Evolutionary conservation across 2,329 filamentous ascomycete species (phyloP).

Genomic region (Aspergillus pseudotamarii): DNA sequence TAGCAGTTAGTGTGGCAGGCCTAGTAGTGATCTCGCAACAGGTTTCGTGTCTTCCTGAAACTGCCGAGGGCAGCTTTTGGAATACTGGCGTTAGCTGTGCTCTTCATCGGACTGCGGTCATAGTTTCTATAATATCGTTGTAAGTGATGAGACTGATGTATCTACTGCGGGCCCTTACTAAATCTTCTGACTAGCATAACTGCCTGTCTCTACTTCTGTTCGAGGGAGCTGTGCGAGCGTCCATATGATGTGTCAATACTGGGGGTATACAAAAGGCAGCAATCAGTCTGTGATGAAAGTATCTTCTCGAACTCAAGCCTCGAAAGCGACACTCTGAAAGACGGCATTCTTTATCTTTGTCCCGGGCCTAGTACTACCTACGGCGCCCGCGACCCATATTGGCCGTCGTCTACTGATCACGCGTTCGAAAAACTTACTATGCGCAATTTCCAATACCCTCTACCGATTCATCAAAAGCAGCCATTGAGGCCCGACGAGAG

Average conservation of each 20-base stretch:
- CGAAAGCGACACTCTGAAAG: slow-evolving; percentile 40
- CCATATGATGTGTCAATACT: slow-evolving; percentile 43
- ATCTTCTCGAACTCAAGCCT: slow-evolving; percentile 38
- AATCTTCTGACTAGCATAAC: slow-evolving; percentile 29
- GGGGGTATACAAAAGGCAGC: slow-evolving; percentile 34
- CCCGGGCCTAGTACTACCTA: slow-evolving; percentile 38
- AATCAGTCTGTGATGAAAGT: slow-evolving; percentile 29
- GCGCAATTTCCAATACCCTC: slow-evolving; percentile 36
- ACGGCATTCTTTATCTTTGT: slow-evolving; percentile 42
- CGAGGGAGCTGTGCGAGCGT: slow-evolving; percentile 39
- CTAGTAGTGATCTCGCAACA: slow-evolving; percentile 41
- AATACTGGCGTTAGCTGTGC: slow-evolving; percentile 40
- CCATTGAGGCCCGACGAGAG: slow-evolving; percentile 35
- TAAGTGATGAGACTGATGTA: slow-evolving; percentile 23
- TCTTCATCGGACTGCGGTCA: slow-evolving; percentile 38
- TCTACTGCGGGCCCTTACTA: not conserved
- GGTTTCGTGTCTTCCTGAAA: slow-evolving; percentile 34
- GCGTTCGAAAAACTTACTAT: slow-evolving; percentile 30
- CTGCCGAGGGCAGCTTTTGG: slow-evolving; percentile 34
- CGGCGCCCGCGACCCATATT: slow-evolving; percentile 26
- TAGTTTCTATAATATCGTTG: slow-evolving; percentile 39
- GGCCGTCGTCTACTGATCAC: slow-evolving; percentile 23
- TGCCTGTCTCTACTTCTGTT: slow-evolving; percentile 41
- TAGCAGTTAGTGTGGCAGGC: slow-evolving; percentile 41
- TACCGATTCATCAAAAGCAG: slow-evolving; percentile 31